A percentile compares a stretch with the other conserved stretches of the same genome.
Conservation (phyloP, 768 basidiomycete species). For the Butyriboletus loyo region DNA sequence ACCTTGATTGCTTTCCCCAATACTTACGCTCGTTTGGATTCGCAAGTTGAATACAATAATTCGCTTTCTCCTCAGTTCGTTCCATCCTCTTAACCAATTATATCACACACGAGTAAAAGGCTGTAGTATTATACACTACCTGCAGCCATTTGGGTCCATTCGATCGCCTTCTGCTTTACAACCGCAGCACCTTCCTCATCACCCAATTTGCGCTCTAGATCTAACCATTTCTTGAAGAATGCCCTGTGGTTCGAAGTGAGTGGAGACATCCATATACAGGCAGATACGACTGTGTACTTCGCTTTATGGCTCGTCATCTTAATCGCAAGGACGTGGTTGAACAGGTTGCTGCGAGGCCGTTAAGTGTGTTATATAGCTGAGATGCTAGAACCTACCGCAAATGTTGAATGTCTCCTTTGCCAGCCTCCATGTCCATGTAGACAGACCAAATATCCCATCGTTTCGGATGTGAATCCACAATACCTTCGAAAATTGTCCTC, state of each 20-base stretch:
- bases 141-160: conserved; percentile 76
- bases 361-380: neutral
- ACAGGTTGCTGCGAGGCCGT: conserved; percentile 61
- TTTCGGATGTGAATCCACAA: conserved; percentile 93
- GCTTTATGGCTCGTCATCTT: conserved; percentile 96
- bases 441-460: conserved; percentile 94
- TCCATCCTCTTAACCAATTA: conserved; percentile 34
- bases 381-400: conserved; percentile 50
- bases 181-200: conserved; percentile 76
- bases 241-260: conserved; percentile 46
- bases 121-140: conserved; percentile 15
- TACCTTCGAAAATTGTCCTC: conserved; percentile 93
- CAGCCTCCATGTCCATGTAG: conserved; percentile 95
- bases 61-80: conserved; percentile 33
- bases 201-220: conserved; percentile 80
- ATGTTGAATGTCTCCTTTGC: conserved; percentile 73
- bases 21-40: conserved; percentile 59
- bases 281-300: conserved; percentile 59
- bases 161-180: conserved; percentile 88
- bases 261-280: neutral
- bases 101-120: conserved; percentile 31
- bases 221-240: conserved; percentile 98
- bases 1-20: conserved; percentile 32
- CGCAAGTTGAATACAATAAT: conserved; percentile 37
- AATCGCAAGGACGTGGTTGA: conserved; percentile 74